phyloP scores from a whole-genome alignment of 2,329 filamentous ascomycete species.

The Lecanicillium sp. region DNA sequence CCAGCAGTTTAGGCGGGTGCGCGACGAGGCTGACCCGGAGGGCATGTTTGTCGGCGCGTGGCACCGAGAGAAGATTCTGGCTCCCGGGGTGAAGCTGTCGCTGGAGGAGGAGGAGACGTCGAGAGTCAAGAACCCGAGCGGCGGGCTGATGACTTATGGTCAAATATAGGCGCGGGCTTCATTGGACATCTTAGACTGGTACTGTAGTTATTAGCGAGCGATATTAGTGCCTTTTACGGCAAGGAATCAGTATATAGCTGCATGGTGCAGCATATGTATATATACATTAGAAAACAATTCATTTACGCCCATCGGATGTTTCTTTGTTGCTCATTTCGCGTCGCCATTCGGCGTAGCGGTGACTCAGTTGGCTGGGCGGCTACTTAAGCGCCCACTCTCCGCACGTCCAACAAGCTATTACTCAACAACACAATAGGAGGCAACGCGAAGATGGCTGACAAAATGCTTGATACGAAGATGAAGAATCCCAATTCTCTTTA shows the following conservation, averaged over 20 bases:
- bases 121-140: constrained; percentile 13
- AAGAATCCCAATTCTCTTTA: too few relatives aligned
- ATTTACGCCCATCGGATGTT: too few relatives aligned
- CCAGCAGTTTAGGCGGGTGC: constrained; percentile 58
- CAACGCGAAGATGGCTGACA: too few relatives aligned
- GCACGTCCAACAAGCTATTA: background rate
- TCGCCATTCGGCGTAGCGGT: too few relatives aligned
- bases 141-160: constrained; percentile 11
- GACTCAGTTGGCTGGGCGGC: background rate
- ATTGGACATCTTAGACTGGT: background rate
- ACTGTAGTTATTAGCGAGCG: background rate
- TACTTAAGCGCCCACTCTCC: background rate
- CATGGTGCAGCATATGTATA: too few relatives aligned
- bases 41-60: constrained; percentile 89
- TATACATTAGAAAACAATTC: too few relatives aligned
- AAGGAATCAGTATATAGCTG: background rate
- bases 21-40: constrained; percentile 67
- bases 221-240: background rate
- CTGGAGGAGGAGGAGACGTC: constrained; percentile 33
- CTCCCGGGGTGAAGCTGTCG: constrained; percentile 26
- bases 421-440: background rate
- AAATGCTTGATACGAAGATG: too few relatives aligned
- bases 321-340: too few relatives aligned
- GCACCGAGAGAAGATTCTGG: constrained; percentile 66
- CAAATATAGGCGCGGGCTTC: background rate